Base-by-base conservation (phyloP, 106 monocot genomes). In the Dendrobium chrysotoxum region DNA sequence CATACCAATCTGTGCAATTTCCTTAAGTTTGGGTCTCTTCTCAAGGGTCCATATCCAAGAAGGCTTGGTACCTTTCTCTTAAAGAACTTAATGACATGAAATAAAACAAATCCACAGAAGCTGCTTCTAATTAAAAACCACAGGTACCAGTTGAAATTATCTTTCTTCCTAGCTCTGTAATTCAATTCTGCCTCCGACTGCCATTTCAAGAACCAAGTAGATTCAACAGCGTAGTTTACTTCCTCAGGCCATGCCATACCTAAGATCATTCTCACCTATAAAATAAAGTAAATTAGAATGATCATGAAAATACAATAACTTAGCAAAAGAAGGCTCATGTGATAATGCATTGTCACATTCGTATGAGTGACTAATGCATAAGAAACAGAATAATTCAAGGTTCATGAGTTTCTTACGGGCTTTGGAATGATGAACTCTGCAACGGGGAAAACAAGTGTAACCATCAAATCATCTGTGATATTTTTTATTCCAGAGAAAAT, bases 161-260 rank as follows among this genome's bases (percentile, higher is more conserved):
- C 81, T 17, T 42, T 82, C 72, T 92, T 91, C 64, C 91, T 88
- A 65, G 85, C 76, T 80, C 31, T 86, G 66, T 85, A 82, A 85
- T 85, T 92, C 16, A 90, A 77, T 88, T 95, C 92, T 38, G 95
- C 92, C 77, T 90, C 88, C 53, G 92, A 86, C 75, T 95, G 95
- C 95, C 95, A 95, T 85, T 92, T 83, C 57, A 95, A 83, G 82
- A 90, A 95, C 95, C 95, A 95, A 76, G 92, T 90, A 61, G 92
- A 87, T 16, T 83, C 95, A 57, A 90, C 92, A 86, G 90, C 85
- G 81, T 95, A 92, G 86, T 92, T 82, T 76, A 81, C 88, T 88
- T 92, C 95, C 82, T 95, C 92, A 79, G 95, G 92, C 95, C 95
- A 95, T 21, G 88, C 92, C 95, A 95, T 90, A 40, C 95, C 95